A percentile compares a stretch with the other conserved stretches of the same genome.
These are phyloP conservation scores for Zoysia japonica DNA, from an alignment of 176 grass and related monocot species.

Conservation along the genomic window DNA sequence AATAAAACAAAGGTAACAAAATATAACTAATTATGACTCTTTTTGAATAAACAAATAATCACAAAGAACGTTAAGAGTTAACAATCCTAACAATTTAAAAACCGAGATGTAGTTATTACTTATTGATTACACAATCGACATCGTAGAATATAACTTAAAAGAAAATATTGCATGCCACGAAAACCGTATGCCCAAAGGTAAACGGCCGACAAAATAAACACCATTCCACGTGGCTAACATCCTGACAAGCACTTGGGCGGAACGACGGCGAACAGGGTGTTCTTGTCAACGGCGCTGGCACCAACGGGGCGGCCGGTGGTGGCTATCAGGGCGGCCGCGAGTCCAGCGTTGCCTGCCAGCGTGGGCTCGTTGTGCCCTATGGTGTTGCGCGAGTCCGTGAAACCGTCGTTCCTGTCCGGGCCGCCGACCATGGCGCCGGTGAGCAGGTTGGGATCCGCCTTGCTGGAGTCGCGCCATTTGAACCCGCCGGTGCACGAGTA, in stretches of 20 bases:
- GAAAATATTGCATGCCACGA: no score
- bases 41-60: no score
- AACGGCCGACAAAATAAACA: no score
- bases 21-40: no score
- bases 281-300: slow-evolving; percentile 74
- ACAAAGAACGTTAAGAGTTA: no score
- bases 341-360: slow-evolving; percentile 71
- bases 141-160: no score
- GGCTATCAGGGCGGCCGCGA: slow-evolving; percentile 81
- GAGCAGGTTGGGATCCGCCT: slow-evolving; percentile 69
- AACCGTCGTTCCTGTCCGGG: slow-evolving; percentile 69
- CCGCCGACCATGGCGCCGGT: slow-evolving; percentile 84
- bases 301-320: slow-evolving; percentile 56
- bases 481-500: slow-evolving; percentile 76
- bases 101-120: no score
- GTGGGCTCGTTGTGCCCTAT: slow-evolving; percentile 80
- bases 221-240: no score
- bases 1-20: no score
- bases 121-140: no score
- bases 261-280: slow-evolving; percentile 91
- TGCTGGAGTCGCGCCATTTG: slow-evolving; percentile 65
- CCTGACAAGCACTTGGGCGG: slow-evolving; percentile 36
- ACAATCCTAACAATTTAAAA: no score
- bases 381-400: slow-evolving; percentile 56
- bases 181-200: no score